These are phyloP conservation scores for Linnemannia hyalina DNA, from an alignment of 192 early-diverging fungal genomes.

Conservation along the genomic window DNA sequence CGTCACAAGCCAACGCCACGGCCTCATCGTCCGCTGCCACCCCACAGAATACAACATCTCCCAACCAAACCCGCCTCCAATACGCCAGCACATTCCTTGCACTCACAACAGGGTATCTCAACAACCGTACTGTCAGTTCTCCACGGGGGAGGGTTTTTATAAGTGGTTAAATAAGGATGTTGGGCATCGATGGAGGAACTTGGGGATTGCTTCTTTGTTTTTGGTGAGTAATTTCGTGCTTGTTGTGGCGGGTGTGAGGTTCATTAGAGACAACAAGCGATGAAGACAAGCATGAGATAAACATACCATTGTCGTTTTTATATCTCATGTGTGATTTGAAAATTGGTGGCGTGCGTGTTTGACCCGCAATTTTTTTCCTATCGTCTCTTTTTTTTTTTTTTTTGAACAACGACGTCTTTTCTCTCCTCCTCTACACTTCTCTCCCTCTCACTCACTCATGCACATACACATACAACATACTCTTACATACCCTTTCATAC, in stretches of 20 bases:
- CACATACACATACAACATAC: neutral
- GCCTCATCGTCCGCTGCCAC: conserved; percentile 57
- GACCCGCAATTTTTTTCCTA: neutral
- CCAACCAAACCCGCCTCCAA: conserved; percentile 66
- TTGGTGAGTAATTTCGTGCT: conserved; percentile 61
- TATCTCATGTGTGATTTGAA: neutral
- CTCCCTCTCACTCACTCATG: neutral
- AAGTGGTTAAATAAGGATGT: conserved; percentile 59
- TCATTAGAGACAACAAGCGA: too few relatives aligned
- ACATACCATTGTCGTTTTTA: too few relatives aligned
- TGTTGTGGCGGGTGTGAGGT: conserved; percentile 4
- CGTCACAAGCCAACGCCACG: conserved; percentile 66
- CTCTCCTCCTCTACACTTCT: neutral
- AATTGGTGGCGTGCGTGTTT: conserved; percentile 3
- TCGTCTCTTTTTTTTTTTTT: neutral
- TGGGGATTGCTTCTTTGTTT: conserved; percentile 70
- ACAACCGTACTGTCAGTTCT: conserved; percentile 62
- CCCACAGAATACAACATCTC: conserved; percentile 59
- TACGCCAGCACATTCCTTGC: conserved; percentile 65
- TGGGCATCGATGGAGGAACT: conserved; percentile 75
- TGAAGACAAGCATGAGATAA: too few relatives aligned
- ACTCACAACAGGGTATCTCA: conserved; percentile 69
- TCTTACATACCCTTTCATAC: neutral
- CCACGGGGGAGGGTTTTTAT: conserved; percentile 68
- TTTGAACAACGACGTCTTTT: neutral